Base-by-base conservation (phyloP, 2,329 filamentous ascomycete species). In the Apiospora koreana region DNA sequence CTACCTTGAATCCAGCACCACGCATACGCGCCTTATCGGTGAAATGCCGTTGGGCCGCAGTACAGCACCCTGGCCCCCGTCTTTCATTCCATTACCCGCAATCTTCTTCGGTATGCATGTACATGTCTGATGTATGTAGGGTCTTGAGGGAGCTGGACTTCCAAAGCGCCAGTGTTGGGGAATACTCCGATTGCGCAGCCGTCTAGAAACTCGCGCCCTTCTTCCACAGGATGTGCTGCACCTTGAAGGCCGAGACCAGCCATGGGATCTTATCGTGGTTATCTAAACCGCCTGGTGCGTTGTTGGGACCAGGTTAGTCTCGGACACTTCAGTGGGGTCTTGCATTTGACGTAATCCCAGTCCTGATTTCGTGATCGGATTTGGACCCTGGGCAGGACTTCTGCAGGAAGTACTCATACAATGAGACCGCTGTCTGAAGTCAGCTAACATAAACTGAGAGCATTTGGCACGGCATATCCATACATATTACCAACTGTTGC, bases 31-130 rank as follows among this genome's bases (percentile, higher is more conserved):
- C 35, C 50, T 31, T 58, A 58, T 58, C 50, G 50, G 50, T 35
- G 50, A 58, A 58, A 38, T 62, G 28, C 9, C 21, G 54, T 62
- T 62, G 54, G 54, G 54, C 54, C 54, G 54, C 31, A 62, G 54
- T 10, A 62, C 54, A 62, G 14, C 54, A 18, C 50, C 50, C 50
- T 35, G 50, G 28, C 28, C 50, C 28, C 50, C 50, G 18, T 58
- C 28, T 58, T 35, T 58, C 31, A 12, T 21, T 35, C 6, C 18
- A 58, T 7, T 12, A 35, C 50, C 25, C 21, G 16, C 28, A 21
- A 21, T 25, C 50, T 2, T 58, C 28, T 4, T 35, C 8, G 28
- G 50, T 6, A 54, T 23, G 45, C 12, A 58, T 31, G 50, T 31
- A 31, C n/a, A n/a, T n/a, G n/a, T n/a, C n/a, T n/a, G n/a, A n/a